Evolutionary conservation across 768 basidiomycete species (phyloP).

Genomic region (Lactifluus echinatus): DNA sequence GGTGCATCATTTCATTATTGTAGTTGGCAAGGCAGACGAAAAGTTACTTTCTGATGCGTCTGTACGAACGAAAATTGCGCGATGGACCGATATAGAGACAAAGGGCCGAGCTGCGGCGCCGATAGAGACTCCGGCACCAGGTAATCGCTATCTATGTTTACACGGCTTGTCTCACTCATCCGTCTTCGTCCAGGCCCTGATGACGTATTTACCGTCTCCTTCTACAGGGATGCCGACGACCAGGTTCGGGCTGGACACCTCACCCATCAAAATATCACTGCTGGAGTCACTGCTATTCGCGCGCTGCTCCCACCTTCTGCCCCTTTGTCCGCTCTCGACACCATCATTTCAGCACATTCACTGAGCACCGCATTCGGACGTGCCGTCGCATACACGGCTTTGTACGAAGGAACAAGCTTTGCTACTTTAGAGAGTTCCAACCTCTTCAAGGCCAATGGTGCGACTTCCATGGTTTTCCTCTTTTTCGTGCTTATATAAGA

Average conservation of each 20-base stretch:
- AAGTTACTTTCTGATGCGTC: conserved; percentile 40
- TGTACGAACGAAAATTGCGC: conserved; percentile 46
- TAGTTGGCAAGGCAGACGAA: conserved; percentile 56
- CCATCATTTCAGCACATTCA: conserved; percentile 65
- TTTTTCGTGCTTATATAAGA: background rate
- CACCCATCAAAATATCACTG: conserved; percentile 80
- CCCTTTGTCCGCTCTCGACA: conserved; percentile 62
- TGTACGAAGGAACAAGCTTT: conserved; percentile 68
- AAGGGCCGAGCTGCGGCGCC: conserved; percentile 46
- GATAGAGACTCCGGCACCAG: conserved; percentile 36
- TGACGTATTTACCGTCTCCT: conserved; percentile 62
- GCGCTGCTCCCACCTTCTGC: conserved; percentile 68
- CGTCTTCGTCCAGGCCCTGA: conserved; percentile 35
- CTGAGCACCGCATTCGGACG: conserved; percentile 74
- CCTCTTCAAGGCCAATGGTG: conserved; percentile 42
- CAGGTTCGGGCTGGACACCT: conserved; percentile 54
- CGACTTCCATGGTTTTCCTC: background rate
- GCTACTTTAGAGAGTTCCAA: conserved; percentile 53
- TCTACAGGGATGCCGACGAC: conserved; percentile 46
- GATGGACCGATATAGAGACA: conserved; percentile 64
- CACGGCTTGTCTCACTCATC: background rate
- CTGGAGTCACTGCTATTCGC: conserved; percentile 76
- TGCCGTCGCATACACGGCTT: conserved; percentile 67
- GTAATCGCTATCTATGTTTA: conserved; percentile 32
- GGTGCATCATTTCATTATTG: conserved; percentile 48